Evolutionary conservation across 352 stramenopile species (phyloP).

Genomic region (Globisporangium apiculatum): DNA sequence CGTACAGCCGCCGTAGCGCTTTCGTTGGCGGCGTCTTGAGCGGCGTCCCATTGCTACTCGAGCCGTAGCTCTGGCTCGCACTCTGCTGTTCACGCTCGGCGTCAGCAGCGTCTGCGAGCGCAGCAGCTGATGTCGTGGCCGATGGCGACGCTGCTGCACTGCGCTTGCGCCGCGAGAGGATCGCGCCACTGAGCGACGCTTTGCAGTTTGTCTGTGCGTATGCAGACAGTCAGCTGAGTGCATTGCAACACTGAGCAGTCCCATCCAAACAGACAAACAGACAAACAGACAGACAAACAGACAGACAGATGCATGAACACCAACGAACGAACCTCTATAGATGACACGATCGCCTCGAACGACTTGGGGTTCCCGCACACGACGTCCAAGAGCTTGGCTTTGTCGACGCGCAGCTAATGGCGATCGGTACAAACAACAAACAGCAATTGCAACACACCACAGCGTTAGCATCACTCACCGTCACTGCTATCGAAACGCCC

Average conservation of each 20-base stretch:
- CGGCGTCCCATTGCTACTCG: not conserved
- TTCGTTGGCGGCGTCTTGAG: not conserved
- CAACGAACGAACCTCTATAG: constrained; percentile 35
- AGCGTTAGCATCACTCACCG: not conserved
- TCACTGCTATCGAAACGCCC: too few species aligned
- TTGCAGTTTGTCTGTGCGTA: constrained; percentile 29
- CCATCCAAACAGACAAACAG: too few species aligned
- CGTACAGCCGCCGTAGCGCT: not conserved
- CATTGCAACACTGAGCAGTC: not conserved
- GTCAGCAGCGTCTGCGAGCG: constrained; percentile 6
- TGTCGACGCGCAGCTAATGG: constrained; percentile 48
- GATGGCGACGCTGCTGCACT: not conserved
- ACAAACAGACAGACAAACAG: too few species aligned
- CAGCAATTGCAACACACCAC: not conserved
- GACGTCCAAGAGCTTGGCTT: constrained; percentile 41
- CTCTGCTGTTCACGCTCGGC: constrained; percentile 2
- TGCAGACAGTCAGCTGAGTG: not conserved
- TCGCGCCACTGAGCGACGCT: constrained; percentile 28
- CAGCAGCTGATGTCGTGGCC: not conserved
- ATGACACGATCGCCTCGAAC: constrained; percentile 64
- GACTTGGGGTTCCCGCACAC: constrained; percentile 51
- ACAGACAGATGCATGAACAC: too few species aligned
- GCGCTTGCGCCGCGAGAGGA: constrained; percentile 30
- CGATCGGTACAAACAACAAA: not conserved
- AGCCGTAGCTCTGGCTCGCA: too few species aligned